A percentile compares a stretch with the other conserved stretches of the same genome.
phyloP scores from a whole-genome alignment of 208 protist species.

The Porcisia deanei region DNA sequence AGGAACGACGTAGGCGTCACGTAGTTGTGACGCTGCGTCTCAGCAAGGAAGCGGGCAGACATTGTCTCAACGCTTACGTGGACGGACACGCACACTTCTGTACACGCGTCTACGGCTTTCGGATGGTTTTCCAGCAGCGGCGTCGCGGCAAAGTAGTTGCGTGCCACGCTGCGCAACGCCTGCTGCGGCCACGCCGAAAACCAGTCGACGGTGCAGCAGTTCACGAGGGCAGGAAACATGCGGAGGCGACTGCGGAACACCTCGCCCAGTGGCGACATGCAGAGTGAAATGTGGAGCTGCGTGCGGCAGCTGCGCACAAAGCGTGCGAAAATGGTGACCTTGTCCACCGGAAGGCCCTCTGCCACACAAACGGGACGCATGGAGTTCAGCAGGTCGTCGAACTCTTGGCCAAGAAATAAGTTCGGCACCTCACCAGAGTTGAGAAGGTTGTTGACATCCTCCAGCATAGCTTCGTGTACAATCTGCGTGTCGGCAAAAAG shows the following conservation, averaged over 20 bases:
- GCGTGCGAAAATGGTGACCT: slow-evolving; percentile 93
- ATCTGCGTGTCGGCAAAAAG: slow-evolving; percentile 98
- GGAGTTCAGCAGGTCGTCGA: slow-evolving; percentile 93
- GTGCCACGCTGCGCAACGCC: slow-evolving; percentile 94
- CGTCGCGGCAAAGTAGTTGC: slow-evolving; percentile 73
- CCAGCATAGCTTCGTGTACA: slow-evolving; percentile 96
- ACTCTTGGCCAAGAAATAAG: slow-evolving; percentile 94
- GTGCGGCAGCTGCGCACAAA: slow-evolving; percentile 93
- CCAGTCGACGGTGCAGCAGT: slow-evolving; percentile 99
- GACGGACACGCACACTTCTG: slow-evolving; percentile 93
- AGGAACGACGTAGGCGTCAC: slow-evolving; percentile 99
- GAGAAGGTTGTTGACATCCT: slow-evolving; percentile 99
- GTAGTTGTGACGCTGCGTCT: slow-evolving; percentile 96
- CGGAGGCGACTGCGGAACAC: slow-evolving; percentile 95
- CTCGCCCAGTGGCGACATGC: slow-evolving; percentile 97
- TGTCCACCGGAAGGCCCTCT: slow-evolving; percentile 92
- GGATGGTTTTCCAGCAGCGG: slow-evolving; percentile 39
- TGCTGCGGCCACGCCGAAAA: slow-evolving; percentile 97
- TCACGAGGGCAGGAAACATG: slow-evolving; percentile 98
- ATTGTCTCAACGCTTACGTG: slow-evolving; percentile 94
- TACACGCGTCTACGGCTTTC: slow-evolving; percentile 65
- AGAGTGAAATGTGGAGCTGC: slow-evolving; percentile 97
- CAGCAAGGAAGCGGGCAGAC: slow-evolving; percentile 88
- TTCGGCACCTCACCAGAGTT: slow-evolving; percentile 98
- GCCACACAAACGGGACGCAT: slow-evolving; percentile 95